Percentiles rank a stretch among this genome's conserved stretches.
These are phyloP conservation scores for Galerina marginata DNA, from an alignment of 768 basidiomycete genomes.

Conservation along the genomic window DNA sequence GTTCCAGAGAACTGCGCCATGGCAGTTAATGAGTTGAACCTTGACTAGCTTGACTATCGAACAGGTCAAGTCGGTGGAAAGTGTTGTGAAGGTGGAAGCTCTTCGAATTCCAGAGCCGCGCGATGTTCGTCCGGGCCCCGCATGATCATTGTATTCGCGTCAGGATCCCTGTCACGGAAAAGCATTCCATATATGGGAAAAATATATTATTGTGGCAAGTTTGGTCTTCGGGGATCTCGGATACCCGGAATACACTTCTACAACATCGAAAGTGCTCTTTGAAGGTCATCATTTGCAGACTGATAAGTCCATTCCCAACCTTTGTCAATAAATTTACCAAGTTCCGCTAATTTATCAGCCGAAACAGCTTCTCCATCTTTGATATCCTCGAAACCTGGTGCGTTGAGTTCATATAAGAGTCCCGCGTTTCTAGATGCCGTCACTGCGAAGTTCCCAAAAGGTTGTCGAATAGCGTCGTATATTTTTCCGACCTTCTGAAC, in stretches of 20 bases:
- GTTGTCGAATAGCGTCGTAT: conserved; percentile 17
- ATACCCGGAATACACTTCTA: background rate
- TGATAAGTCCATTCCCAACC: conserved; percentile 15
- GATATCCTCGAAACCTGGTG: conserved; percentile 19
- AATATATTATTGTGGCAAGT: background rate
- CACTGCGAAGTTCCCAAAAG: conserved; percentile 20
- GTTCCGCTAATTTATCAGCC: conserved; percentile 5
- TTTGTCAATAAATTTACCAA: conserved; percentile 6
- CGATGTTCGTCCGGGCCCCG: background rate
- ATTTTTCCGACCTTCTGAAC: conserved; percentile 16
- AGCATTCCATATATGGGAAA: background rate
- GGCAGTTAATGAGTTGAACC: background rate
- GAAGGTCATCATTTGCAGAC: conserved; percentile 2
- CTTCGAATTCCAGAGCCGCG: too few relatives aligned
- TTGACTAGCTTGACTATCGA: background rate
- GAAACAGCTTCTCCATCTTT: conserved; percentile 19
- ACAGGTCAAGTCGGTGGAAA: too few relatives aligned
- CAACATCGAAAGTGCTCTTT: conserved; percentile 6
- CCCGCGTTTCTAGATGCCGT: conserved; percentile 14
- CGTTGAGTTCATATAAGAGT: conserved; percentile 16
- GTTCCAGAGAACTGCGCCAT: background rate
- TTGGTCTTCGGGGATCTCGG: background rate
- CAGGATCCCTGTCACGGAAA: background rate
- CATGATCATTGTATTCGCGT: background rate
- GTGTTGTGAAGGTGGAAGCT: too few relatives aligned